Percentiles rank a stretch among this genome's conserved stretches.
These are phyloP conservation scores for Paxillus rubicundulus DNA, from an alignment of 768 basidiomycete genomes.

Conservation along the genomic window DNA sequence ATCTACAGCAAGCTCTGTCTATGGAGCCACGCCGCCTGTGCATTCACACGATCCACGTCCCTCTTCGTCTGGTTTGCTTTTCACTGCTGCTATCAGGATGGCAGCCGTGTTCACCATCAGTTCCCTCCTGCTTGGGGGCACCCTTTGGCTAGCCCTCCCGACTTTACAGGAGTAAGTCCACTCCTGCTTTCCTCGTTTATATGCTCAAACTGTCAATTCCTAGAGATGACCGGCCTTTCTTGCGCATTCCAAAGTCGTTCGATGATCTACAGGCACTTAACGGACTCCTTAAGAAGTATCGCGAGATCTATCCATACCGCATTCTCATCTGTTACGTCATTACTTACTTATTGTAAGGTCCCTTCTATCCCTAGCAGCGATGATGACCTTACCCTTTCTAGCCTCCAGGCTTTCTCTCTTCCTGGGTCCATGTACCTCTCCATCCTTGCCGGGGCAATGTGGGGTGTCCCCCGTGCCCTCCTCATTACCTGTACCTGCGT, in stretches of 20 bases:
- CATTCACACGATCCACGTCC: slow-evolving; percentile 20
- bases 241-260: slow-evolving; percentile 88
- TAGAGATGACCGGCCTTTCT: slow-evolving; percentile 70
- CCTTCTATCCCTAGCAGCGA: slow-evolving; percentile 1
- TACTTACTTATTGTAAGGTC: slow-evolving; percentile 87
- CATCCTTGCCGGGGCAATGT: slow-evolving; percentile 93
- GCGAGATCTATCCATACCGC: slow-evolving; percentile 81
- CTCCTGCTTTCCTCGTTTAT: not conserved
- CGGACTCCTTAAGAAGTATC: slow-evolving; percentile 84
- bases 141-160: slow-evolving; percentile 79
- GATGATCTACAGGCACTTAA: slow-evolving; percentile 84
- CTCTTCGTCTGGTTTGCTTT: slow-evolving; percentile 57
- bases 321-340: slow-evolving; percentile 85
- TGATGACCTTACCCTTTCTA: slow-evolving; percentile 31
- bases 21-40: slow-evolving; percentile 51
- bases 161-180: slow-evolving; percentile 68
- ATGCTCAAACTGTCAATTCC: slow-evolving; percentile 8
- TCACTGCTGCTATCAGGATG: slow-evolving; percentile 85
- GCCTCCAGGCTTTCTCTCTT: slow-evolving; percentile 93
- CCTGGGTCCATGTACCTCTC: slow-evolving; percentile 98
- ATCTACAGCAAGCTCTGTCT: slow-evolving; percentile 37
- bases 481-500: slow-evolving; percentile 92
- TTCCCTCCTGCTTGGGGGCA: slow-evolving; percentile 67
- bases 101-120: slow-evolving; percentile 71
- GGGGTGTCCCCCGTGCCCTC: slow-evolving; percentile 84